Base-by-base conservation (phyloP, 192 early-diverging fungal species). In the Backusella circina region DNA sequence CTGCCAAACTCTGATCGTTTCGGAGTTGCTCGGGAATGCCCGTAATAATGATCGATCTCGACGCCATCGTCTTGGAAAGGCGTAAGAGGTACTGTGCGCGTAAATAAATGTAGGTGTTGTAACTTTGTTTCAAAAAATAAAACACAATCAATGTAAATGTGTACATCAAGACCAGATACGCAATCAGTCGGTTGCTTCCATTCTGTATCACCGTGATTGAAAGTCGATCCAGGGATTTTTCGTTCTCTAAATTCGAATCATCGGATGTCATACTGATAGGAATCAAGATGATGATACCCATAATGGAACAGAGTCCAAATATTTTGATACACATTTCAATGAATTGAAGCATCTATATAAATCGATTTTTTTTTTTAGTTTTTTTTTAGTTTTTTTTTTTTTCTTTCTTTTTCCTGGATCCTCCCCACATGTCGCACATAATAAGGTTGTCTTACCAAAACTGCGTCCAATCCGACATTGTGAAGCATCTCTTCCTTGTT, bases 401-500 rank as follows among this genome's bases (percentile, higher is more conserved):
- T 3, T 2, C 5, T 35, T 35, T 5, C 5, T 35, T 35, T 35
- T 35, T 35, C 5, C 33, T 35, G 5, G 5, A 35, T n/a, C n/a
- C n/a, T n/a, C n/a, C n/a, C n/a, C n/a, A 44, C 4, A 51, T 51
- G 50, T 61, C 23, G 9, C 28, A 61, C 54, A 10, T 28, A 28
- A 61, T 30, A 65, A 12, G 16, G 15, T 41, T 65, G 16, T 21
- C 64, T 70, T 86, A 88, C 88, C 83, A 90, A 82, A 10, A 82
- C 85, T 67, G 88, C 88, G 74, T 90, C 88, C 65, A 90, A 77
- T 39, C 88, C 88, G 5, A 90, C 88, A 64, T 81, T 82, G 18
- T 88, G 80, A 15, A 90, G 71, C 15, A 90, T 54, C 13, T 82
- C 83, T 0, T 75, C 67, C 36, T 88, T 77, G 8, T 70, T 23